These are phyloP conservation scores for Castanea sativa DNA, from an alignment of 306 rosid genomes.

Conservation along the genomic window DNA sequence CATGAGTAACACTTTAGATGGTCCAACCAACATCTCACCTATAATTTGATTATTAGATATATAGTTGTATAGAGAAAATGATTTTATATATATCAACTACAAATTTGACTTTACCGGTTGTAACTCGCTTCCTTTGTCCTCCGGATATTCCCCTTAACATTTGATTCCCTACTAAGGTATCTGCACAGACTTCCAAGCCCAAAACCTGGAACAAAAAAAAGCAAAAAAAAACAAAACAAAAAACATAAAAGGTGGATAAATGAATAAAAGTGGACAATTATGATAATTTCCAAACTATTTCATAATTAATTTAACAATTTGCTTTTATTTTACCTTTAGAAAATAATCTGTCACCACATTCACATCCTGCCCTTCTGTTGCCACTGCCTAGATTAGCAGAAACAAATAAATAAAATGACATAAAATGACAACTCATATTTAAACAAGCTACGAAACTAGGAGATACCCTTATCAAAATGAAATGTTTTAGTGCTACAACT, in stretches of 20 bases:
- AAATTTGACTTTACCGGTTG: conserved; percentile 40
- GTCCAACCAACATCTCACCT: conserved; percentile 68
- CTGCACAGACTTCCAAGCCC: conserved; percentile 83
- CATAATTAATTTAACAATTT: background rate
- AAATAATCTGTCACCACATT: conserved; percentile 65
- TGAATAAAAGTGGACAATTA: background rate
- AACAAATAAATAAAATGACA: background rate
- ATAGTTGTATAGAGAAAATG: background rate
- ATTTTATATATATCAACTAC: too few relatives aligned
- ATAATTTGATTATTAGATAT: background rate
- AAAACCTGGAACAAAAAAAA: conserved; percentile 40
- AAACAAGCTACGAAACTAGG: background rate
- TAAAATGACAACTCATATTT: background rate
- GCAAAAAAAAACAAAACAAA: too few relatives aligned
- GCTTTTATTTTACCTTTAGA: conserved; percentile 49
- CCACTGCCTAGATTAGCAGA: conserved; percentile 32
- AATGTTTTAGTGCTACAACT: too few relatives aligned
- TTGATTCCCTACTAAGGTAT: conserved; percentile 71
- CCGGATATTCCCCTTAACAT: conserved; percentile 90
- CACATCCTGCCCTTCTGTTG: conserved; percentile 50
- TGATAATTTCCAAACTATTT: background rate
- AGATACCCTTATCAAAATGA: too few relatives aligned
- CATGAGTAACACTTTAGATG: conserved; percentile 55
- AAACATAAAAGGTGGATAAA: background rate
- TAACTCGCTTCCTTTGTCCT: conserved; percentile 83